A percentile compares a stretch with the other conserved stretches of the same genome.
Evolutionary conservation across 768 basidiomycete species (phyloP).

Genomic region (Leccinum pellstonianum): DNA sequence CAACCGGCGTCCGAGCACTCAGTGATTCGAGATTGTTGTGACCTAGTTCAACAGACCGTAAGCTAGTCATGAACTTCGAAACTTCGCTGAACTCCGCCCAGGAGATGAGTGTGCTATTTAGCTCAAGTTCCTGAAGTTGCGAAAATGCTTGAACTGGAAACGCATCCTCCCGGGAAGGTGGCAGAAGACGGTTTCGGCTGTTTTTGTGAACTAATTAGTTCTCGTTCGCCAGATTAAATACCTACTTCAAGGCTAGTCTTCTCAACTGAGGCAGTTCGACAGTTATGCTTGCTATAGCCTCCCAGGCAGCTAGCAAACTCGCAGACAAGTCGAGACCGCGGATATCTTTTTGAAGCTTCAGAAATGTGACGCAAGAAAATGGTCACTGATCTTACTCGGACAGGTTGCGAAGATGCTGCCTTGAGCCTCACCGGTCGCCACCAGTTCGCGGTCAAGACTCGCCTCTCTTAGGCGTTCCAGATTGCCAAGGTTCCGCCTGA

Average conservation of each 20-base stretch:
- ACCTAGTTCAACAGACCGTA: conserved; percentile 64
- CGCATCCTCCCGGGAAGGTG: conserved; percentile 30
- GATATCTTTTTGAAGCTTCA: conserved; percentile 49
- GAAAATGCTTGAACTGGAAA: conserved; percentile 45
- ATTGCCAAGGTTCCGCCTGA: conserved; percentile 66
- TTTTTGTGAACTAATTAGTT: conserved; percentile 19
- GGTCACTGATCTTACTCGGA: conserved; percentile 53
- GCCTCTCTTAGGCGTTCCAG: conserved; percentile 71
- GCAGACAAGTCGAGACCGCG: conserved; percentile 79
- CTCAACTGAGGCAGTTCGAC: conserved; percentile 60
- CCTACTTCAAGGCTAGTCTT: conserved; percentile 78
- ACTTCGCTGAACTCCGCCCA: conserved; percentile 67
- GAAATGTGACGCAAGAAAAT: conserved; percentile 8
- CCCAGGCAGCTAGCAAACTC: conserved; percentile 74
- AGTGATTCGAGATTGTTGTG: conserved; percentile 57
- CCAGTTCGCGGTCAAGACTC: conserved; percentile 70
- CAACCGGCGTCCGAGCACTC: conserved; percentile 9
- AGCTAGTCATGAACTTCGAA: conserved; percentile 49
- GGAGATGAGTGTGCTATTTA: conserved; percentile 69
- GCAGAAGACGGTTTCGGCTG: conserved; percentile 68
- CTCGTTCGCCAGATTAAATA: conserved; percentile 16
- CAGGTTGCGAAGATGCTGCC: conserved; percentile 58
- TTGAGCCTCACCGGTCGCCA: conserved; percentile 50
- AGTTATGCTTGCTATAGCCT: conserved; percentile 60
- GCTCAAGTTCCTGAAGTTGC: conserved; percentile 60